Percentiles rank a stretch among this genome's conserved stretches.
Conservation (phyloP, 164 flowering plant species). For the Chloranthus sessilifolius region DNA sequence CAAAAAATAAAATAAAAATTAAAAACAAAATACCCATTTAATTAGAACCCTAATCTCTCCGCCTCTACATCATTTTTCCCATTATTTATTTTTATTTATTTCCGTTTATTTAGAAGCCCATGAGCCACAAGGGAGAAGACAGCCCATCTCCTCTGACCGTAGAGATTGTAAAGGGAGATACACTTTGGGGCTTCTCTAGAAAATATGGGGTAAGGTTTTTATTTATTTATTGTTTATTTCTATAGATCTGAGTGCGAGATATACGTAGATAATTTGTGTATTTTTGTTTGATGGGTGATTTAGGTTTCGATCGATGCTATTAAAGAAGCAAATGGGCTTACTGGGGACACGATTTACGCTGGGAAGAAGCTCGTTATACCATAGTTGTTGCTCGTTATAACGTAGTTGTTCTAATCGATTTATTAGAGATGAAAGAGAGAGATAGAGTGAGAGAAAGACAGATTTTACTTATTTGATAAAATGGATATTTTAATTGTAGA, state of each 20-base stretch:
- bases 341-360: constrained; percentile 33
- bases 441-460: too few species aligned
- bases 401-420: too few species aligned
- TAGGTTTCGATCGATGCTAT: constrained; percentile 40
- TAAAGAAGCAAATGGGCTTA: constrained; percentile 41
- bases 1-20: background rate
- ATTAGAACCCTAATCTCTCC: background rate
- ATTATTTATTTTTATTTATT: background rate
- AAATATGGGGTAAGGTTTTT: constrained; percentile 34
- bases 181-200: constrained; percentile 45
- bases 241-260: too few species aligned
- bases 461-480: too few species aligned
- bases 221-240: background rate
- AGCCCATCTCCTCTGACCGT: constrained; percentile 5
- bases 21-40: too few species aligned
- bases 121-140: background rate
- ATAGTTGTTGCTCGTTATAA: too few species aligned
- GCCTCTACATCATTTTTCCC: too few species aligned
- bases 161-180: constrained; percentile 45
- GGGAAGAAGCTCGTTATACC: constrained; percentile 47
- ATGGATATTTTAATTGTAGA: too few species aligned
- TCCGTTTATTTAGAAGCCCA: constrained; percentile 3
- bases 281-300: background rate
- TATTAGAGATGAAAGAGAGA: too few species aligned
- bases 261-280: too few species aligned